Percentiles rank a stretch among this genome's conserved stretches.
phyloP scores from a whole-genome alignment of 805 yeast genomes.

The Metschnikowia baotianmanensis region DNA sequence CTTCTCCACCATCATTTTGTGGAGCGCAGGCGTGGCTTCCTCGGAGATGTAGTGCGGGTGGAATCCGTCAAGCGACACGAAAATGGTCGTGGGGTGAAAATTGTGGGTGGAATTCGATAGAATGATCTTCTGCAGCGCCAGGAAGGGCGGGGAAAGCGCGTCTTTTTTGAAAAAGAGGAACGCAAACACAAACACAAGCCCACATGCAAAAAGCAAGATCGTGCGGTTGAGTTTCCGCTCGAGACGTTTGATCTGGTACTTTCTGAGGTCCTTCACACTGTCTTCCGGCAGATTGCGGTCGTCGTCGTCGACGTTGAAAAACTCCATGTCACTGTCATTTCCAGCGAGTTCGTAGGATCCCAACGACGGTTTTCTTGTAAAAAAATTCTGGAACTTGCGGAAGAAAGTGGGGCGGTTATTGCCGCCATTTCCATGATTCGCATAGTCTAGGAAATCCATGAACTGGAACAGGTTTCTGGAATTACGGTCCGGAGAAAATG shows the following conservation, averaged over 20 bases:
- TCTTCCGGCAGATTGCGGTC: neutral
- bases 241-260: conserved; percentile 26
- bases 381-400: neutral
- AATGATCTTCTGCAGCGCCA: conserved; percentile 18
- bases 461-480: conserved; percentile 8
- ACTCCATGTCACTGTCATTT: conserved; percentile 5
- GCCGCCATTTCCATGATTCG: neutral
- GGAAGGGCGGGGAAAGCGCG: neutral
- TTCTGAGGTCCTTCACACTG: conserved; percentile 14
- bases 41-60: conserved; percentile 82
- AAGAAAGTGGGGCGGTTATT: no score
- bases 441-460: conserved; percentile 16
- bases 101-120: conserved; percentile 62
- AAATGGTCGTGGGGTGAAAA: conserved; percentile 75
- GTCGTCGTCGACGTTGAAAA: conserved; percentile 7
- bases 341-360: conserved; percentile 9
- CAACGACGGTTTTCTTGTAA: neutral
- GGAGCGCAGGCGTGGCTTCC: conserved; percentile 67
- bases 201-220: conserved; percentile 15
- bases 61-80: conserved; percentile 84
- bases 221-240: conserved; percentile 22
- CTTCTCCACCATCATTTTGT: conserved; percentile 49
- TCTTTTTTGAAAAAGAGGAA: conserved; percentile 7
- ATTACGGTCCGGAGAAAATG: conserved; percentile 19
- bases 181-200: conserved; percentile 13